Evolutionary conservation across 1,284 basidiomycete genomes (phyloP).

Genomic region (Farysia itapuensis): DNA sequence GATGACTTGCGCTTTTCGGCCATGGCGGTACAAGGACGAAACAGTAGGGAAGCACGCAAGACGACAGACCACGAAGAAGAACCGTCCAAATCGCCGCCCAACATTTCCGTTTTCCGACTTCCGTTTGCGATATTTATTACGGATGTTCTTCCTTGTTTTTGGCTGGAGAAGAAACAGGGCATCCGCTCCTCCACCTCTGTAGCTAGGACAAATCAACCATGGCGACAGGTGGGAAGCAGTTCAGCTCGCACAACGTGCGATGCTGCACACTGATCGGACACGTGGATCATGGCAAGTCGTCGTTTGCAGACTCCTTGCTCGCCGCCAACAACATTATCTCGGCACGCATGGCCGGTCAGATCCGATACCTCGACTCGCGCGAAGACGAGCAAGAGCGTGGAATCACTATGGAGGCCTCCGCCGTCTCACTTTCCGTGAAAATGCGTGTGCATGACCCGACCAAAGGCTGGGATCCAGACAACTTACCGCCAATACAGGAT

Average conservation of each 20-base stretch:
- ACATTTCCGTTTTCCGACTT: too few relatives aligned
- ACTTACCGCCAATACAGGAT: slow-evolving; percentile 61
- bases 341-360: slow-evolving; percentile 87
- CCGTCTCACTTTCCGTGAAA: slow-evolving; percentile 64
- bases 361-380: slow-evolving; percentile 90
- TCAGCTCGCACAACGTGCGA: slow-evolving; percentile 54
- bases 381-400: slow-evolving; percentile 97
- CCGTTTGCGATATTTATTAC: too few relatives aligned
- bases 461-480: slow-evolving; percentile 42
- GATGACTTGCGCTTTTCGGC: slow-evolving; percentile 53
- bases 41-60: too few relatives aligned
- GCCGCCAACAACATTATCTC: slow-evolving; percentile 99
- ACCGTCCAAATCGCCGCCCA: too few relatives aligned
- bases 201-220: not conserved
- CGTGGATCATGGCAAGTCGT: slow-evolving; percentile 60
- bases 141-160: not conserved
- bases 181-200: too few relatives aligned
- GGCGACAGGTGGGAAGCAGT: slow-evolving; percentile 33
- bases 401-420: slow-evolving; percentile 98
- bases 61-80: too few relatives aligned
- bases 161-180: too few relatives aligned
- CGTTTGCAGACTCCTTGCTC: slow-evolving; percentile 90
- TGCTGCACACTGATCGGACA: slow-evolving; percentile 59
- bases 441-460: slow-evolving; percentile 39
- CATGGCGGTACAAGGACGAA: too few relatives aligned